Evolutionary conservation across 352 stramenopile species (phyloP), one percentile per base, ranked within the genome.

Genomic region (Pythium aquatile): DNA sequence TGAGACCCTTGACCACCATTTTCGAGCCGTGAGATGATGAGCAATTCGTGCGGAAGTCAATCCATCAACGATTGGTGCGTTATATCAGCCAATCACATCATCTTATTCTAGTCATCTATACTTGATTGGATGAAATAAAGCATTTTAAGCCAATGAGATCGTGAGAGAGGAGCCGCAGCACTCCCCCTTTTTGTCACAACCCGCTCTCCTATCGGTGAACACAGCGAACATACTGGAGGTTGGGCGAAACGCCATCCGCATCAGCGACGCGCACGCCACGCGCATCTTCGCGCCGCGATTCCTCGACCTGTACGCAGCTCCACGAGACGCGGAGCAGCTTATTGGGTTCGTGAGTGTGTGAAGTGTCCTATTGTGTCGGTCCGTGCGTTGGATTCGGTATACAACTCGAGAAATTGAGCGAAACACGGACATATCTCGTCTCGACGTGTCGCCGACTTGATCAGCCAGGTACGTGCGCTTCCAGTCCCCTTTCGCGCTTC

Each of bases 1-100:
- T 96, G 48, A 96, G 74, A 11, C 84, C 81, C 69, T 88, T 89
- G 70, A 92, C 40, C 42, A 66, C 66, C 66, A 72, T 72, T 35
- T 13, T 51, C 28, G 14, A 17, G 24, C 16, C 6, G 32, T 24
- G 53, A 61, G 55, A 62, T 69, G 55, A 62, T 69, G 63, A 69
- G 62, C 54, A 39, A 6, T 39, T 48, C 29, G 6, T 17, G 20
- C 30, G 60, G 35, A 46, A 42, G 40, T 54, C 29, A 35, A 26
- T 46, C 29, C 10, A 29, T 20, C 30, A 20, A 58, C 56, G 49
- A 65, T 65, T 70, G 49, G 51, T 52, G 42, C 47, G 7, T 48
- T 17, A 46, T 69, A 61, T 65, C 3, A 5, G 32, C 63, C 55
- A 69, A 69, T 65, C 0, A 24, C 7, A 29, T 8, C 4, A 39